Conservation (phyloP, 352 stramenopile species). For the Pythium monospermum region DNA sequence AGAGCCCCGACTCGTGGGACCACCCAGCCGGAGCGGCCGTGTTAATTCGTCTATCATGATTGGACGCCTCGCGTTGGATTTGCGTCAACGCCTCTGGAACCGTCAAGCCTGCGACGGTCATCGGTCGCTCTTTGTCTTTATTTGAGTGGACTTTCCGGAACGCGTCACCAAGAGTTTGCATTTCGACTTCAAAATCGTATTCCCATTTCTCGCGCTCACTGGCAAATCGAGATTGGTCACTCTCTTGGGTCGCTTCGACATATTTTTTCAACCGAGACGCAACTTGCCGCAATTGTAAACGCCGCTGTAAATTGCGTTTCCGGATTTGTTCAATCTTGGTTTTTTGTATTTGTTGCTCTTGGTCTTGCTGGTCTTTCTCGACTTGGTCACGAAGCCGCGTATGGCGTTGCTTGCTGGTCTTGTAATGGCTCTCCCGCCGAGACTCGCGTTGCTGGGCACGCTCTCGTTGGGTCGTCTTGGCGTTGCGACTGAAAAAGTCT, state of each 20-base stretch:
- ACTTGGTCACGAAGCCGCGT: slow-evolving; percentile 34
- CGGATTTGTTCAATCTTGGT: slow-evolving; percentile 34
- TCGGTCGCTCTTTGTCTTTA: slow-evolving; percentile 19
- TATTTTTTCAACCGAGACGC: slow-evolving; percentile 23
- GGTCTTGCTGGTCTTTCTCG: slow-evolving; percentile 18
- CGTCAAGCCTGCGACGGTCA: slow-evolving; percentile 49
- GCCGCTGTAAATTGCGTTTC: slow-evolving; percentile 33
- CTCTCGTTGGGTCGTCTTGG: slow-evolving; percentile 29
- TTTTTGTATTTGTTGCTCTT: slow-evolving; percentile 18
- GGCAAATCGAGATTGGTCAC: slow-evolving; percentile 15
- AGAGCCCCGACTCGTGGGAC: not conserved
- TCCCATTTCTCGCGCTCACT: slow-evolving; percentile 45
- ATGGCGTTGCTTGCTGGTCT: slow-evolving; percentile 38
- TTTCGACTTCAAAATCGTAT: slow-evolving; percentile 44
- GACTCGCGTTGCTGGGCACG: slow-evolving; percentile 36
- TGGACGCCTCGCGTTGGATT: slow-evolving; percentile 34
- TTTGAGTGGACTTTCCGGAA: slow-evolving; percentile 33
- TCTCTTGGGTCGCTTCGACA: slow-evolving; percentile 16
- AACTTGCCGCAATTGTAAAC: slow-evolving; percentile 30
- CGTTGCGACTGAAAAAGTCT: slow-evolving; percentile 53
- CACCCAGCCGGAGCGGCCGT: slow-evolving; percentile 28
- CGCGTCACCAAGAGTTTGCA: slow-evolving; percentile 32
- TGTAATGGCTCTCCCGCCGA: slow-evolving; percentile 37
- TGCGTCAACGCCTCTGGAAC: slow-evolving; percentile 43
- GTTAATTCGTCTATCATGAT: slow-evolving; percentile 39